Evolutionary conservation across 2,329 filamentous ascomycete species (phyloP).

Genomic region (Claviceps purpurea): DNA sequence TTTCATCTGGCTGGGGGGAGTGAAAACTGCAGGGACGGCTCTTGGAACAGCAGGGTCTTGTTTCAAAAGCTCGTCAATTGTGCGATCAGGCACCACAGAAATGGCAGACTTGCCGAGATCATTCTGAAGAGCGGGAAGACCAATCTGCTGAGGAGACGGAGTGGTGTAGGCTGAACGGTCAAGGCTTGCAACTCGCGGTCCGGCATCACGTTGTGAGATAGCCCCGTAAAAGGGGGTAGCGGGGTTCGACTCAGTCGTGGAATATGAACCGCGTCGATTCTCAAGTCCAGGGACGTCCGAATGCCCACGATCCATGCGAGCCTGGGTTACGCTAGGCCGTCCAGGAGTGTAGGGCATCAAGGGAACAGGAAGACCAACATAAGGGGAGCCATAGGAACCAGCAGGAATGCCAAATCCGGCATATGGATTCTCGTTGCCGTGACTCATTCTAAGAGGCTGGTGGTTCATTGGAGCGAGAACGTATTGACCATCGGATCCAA

Average conservation of each 20-base stretch:
- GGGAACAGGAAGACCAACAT: slow-evolving; percentile 22
- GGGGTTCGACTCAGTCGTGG: slow-evolving; percentile 52
- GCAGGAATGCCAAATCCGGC: slow-evolving; percentile 18
- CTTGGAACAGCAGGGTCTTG: slow-evolving; percentile 73
- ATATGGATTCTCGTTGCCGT: slow-evolving; percentile 21
- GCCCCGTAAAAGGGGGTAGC: slow-evolving; percentile 52
- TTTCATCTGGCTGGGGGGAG: slow-evolving; percentile 73
- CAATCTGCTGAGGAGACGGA: slow-evolving; percentile 49
- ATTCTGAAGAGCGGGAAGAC: slow-evolving; percentile 25
- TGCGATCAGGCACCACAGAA: slow-evolving; percentile 29
- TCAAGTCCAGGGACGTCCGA: slow-evolving; percentile 48
- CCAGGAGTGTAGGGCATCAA: slow-evolving; percentile 40
- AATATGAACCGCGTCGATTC: slow-evolving; percentile 54
- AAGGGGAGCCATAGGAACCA: slow-evolving; percentile 23
- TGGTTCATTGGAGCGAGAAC: slow-evolving; percentile 23
- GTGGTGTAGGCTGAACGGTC: slow-evolving; percentile 55
- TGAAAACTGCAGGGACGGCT: slow-evolving; percentile 82
- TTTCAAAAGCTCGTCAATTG: slow-evolving; percentile 51
- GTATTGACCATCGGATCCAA: slow-evolving; percentile 26
- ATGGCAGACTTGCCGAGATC: slow-evolving; percentile 28
- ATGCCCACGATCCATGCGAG: slow-evolving; percentile 33
- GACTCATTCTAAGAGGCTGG: slow-evolving; percentile 22
- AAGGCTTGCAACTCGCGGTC: slow-evolving; percentile 41
- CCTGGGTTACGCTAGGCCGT: slow-evolving; percentile 29
- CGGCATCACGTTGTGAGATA: slow-evolving; percentile 44